Evolutionary conservation across 2,329 filamentous ascomycete genomes (phyloP).

Genomic region (Colletotrichum graminicola): DNA sequence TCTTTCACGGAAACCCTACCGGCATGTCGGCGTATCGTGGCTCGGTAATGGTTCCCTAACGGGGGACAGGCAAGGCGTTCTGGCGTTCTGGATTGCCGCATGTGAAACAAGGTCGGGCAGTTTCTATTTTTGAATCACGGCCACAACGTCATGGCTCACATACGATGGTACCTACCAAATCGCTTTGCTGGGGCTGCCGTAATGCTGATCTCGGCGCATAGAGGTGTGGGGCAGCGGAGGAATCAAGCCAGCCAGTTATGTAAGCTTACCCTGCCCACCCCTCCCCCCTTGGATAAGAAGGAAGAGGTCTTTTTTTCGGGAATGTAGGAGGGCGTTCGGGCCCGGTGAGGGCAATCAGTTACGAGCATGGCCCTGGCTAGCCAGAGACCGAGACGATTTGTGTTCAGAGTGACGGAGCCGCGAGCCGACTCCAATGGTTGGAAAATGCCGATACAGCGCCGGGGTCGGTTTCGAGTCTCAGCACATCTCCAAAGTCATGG

Average conservation of each 20-base stretch:
- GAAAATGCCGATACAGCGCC: slow-evolving; percentile 34
- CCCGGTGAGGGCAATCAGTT: slow-evolving; percentile 21
- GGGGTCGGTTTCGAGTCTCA: slow-evolving; percentile 3
- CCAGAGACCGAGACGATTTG: slow-evolving; percentile 18
- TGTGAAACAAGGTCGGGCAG: slow-evolving; percentile 36
- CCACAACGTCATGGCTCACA: slow-evolving; percentile 32
- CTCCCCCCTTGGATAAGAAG: background rate
- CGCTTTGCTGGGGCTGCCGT: background rate
- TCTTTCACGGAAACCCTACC: background rate
- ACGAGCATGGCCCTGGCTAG: background rate
- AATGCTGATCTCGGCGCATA: slow-evolving; percentile 29
- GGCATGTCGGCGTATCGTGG: background rate
- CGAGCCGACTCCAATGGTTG: background rate
- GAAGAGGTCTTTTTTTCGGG: slow-evolving; percentile 11
- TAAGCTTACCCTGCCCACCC: slow-evolving; percentile 14
- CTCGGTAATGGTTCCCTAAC: background rate
- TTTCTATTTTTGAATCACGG: slow-evolving; percentile 39
- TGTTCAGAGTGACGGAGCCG: background rate
- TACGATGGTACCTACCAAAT: no score
- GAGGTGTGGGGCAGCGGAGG: background rate
- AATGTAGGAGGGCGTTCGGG: slow-evolving; percentile 32
- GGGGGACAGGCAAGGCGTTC: slow-evolving; percentile 10
- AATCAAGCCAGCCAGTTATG: slow-evolving; percentile 8
- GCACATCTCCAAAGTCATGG: background rate
- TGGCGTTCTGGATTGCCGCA: slow-evolving; percentile 17